A percentile compares a stretch with the other conserved stretches of the same genome.
Conservation (phyloP, 2,329 filamentous ascomycete genomes). For the Colletotrichum sublineola region DNA sequence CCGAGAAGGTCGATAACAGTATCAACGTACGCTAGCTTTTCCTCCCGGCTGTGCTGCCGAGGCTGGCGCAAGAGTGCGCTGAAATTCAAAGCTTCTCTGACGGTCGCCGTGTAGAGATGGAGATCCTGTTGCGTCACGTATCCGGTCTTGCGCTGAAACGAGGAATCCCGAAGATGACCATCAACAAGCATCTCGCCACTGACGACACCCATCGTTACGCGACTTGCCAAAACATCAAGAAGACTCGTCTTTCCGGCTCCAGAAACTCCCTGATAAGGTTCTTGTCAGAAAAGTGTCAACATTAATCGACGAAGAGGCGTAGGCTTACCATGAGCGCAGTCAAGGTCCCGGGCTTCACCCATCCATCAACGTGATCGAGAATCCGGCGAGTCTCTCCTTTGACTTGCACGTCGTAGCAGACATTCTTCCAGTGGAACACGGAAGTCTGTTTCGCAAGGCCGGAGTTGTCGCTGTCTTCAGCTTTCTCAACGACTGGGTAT, state of each 20-base stretch:
- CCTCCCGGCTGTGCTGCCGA: constrained; percentile 59
- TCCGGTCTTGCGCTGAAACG: constrained; percentile 77
- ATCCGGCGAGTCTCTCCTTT: constrained; percentile 72
- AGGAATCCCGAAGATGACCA: constrained; percentile 70
- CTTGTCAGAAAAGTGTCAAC: background rate
- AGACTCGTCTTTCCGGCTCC: constrained; percentile 64
- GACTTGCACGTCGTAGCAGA: constrained; percentile 79
- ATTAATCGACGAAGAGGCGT: constrained; percentile 68
- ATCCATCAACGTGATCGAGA: constrained; percentile 75
- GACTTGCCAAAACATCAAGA: constrained; percentile 71
- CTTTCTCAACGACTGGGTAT: background rate
- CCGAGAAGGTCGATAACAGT: constrained; percentile 49
- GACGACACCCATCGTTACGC: constrained; percentile 77
- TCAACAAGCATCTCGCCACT: constrained; percentile 76
- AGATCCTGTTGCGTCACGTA: constrained; percentile 76
- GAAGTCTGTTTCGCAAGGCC: constrained; percentile 63
- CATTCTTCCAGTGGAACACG: constrained; percentile 76
- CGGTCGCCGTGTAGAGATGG: constrained; percentile 48
- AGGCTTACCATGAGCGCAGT: constrained; percentile 75
- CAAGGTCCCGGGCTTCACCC: constrained; percentile 77
- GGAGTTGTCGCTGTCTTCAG: constrained; percentile 10
- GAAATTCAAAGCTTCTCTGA: constrained; percentile 76
- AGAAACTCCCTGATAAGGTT: constrained; percentile 27
- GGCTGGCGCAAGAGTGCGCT: constrained; percentile 77
- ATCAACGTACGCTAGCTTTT: constrained; percentile 49